Conservation (phyloP, 805 yeast genomes). For the Suhomyces xylopsoci region DNA sequence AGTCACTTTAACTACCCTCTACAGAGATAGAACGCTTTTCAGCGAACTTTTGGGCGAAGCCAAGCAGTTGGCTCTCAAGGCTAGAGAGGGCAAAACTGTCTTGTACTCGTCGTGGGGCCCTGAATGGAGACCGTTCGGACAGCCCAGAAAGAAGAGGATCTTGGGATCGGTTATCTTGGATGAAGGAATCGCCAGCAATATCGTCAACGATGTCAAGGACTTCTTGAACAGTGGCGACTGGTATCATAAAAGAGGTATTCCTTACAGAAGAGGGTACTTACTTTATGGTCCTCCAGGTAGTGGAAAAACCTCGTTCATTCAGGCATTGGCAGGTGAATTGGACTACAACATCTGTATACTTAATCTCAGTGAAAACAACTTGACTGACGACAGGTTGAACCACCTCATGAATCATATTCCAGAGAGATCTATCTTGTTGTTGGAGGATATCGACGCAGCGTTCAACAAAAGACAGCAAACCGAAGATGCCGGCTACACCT, state of each 20-base stretch:
- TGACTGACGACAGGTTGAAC: slow-evolving; percentile 91
- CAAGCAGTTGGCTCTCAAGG: slow-evolving; percentile 71
- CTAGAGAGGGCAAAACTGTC: slow-evolving; percentile 91
- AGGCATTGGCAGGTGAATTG: slow-evolving; percentile 93
- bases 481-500: slow-evolving; percentile 70
- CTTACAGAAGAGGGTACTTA: slow-evolving; percentile 91
- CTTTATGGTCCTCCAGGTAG: slow-evolving; percentile 97
- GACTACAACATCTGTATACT: slow-evolving; percentile 94
- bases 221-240: slow-evolving; percentile 79
- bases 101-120: slow-evolving; percentile 95
- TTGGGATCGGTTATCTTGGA: slow-evolving; percentile 86
- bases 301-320: slow-evolving; percentile 94
- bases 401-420: slow-evolving; percentile 97
- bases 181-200: slow-evolving; percentile 61
- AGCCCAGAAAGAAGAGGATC: slow-evolving; percentile 82
- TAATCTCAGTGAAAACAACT: slow-evolving; percentile 83
- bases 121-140: slow-evolving; percentile 98
- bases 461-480: slow-evolving; percentile 78
- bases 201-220: slow-evolving; percentile 72
- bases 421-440: slow-evolving; percentile 73
- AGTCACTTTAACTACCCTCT: slow-evolving; percentile 86
- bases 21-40: slow-evolving; percentile 72
- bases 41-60: slow-evolving; percentile 77
- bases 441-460: slow-evolving; percentile 97
- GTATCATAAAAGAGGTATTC: slow-evolving; percentile 97